Evolutionary conservation across 148 eudicot species (phyloP).

Genomic region (Fallopia convolvulus): DNA sequence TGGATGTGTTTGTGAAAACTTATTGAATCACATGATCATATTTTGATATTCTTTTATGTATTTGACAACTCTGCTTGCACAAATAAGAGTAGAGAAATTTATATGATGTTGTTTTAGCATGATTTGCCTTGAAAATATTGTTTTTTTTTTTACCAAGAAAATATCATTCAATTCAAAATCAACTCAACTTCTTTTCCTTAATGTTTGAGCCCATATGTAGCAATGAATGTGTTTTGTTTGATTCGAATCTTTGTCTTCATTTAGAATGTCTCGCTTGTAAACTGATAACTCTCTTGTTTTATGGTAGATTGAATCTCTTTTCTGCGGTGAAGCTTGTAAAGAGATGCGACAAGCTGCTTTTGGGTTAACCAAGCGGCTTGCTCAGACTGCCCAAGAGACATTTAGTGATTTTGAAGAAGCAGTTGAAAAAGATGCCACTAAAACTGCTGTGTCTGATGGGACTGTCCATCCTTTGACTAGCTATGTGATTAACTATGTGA

Average conservation of each 20-base stretch:
- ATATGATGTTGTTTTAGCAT: background rate
- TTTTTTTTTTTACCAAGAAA: background rate
- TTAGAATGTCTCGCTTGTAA: background rate
- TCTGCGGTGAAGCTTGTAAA: constrained; percentile 80
- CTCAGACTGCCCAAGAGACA: constrained; percentile 92
- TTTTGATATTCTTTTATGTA: background rate
- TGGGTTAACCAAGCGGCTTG: constrained; percentile 93
- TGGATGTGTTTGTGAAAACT: background rate
- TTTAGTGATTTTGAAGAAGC: constrained; percentile 99
- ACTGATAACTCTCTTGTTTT: background rate
- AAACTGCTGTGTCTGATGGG: constrained; percentile 17
- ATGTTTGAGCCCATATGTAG: background rate
- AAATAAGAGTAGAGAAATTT: background rate
- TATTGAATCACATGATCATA: background rate
- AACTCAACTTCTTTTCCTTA: background rate
- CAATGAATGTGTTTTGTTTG: background rate
- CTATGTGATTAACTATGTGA: constrained; percentile 16
- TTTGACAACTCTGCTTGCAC: background rate
- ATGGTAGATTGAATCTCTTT: constrained; percentile 73
- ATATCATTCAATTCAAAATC: background rate
- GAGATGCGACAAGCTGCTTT: constrained; percentile 83
- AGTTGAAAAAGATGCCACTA: constrained; percentile 15
- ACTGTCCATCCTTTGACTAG: constrained; percentile 17
- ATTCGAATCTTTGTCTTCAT: background rate
- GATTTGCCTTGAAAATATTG: background rate